Conservation (phyloP, 176 grass and related monocot genomes). For the Avena sativa region DNA sequence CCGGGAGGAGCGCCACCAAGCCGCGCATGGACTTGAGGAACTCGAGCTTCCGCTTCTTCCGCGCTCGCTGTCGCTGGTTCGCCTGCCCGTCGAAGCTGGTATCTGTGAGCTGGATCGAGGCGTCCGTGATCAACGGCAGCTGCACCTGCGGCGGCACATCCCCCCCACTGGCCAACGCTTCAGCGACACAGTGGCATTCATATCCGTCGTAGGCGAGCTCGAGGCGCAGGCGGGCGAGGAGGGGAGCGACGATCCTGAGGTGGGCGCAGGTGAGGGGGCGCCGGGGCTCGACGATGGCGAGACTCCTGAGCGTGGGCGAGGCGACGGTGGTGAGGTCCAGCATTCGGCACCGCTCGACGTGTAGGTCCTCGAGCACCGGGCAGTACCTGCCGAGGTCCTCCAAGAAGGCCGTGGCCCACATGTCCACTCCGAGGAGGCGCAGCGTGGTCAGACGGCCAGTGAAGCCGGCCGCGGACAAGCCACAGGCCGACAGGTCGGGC, state of each 20-base stretch:
- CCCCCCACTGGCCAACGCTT: background rate
- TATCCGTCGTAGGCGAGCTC: background rate
- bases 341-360: background rate
- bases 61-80: background rate
- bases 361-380: background rate
- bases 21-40: background rate
- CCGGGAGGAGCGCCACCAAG: background rate
- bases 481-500: background rate
- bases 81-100: background rate
- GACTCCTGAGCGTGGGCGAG: background rate
- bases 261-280: background rate
- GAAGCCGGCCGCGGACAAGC: background rate
- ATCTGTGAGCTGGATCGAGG: background rate
- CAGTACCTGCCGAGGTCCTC: slow-evolving; percentile 1
- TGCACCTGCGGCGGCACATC: background rate
- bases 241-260: background rate
- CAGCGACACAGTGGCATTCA: background rate
- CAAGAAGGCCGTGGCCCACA: background rate
- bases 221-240: background rate
- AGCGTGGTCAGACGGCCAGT: background rate
- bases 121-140: background rate
- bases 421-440: background rate
- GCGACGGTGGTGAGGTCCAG: background rate
- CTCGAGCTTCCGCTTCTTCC: background rate
- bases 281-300: background rate